Evolutionary conservation across 2,329 filamentous ascomycete genomes (phyloP), one percentile per base, ranked within the genome.

Genomic region (Didymella sp.): DNA sequence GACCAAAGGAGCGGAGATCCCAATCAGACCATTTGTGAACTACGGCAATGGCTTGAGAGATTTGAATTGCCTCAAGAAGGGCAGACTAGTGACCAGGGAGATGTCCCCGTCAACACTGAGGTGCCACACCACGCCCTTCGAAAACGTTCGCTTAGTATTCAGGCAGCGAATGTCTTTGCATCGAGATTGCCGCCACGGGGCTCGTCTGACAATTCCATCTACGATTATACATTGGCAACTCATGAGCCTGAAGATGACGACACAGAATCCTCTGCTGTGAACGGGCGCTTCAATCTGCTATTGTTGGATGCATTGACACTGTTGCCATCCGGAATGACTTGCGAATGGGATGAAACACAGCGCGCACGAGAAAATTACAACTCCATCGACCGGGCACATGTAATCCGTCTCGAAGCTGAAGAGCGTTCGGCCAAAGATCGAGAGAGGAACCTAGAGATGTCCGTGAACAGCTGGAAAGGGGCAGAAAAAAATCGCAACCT

Each of bases 131-230:
- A n/a, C 21, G 2, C 22, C n/a, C 7, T n/a, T 27, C 35, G 33
- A 15, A 41, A 53, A 37, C 50, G 25, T 22, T 46, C 50, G 25
- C 31, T 46, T 19, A 52, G 24, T 15, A 21, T 19, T 13, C 27
- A 41, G 12, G 6, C 19, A 27, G 30, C 35, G 24, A 12, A 45
- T 4, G 3, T 7, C 9, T 3, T 27, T 27, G n/a, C 21, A 15
- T 11, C 9, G 22, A 11, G 28, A 8, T 19, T 47, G 27, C 15
- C 45, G 6, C 13, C 4, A 25, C 33, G 11, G 24, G 6, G 22
- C 15, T 38, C 31, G 21, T 11, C 45, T 37, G 31, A 17, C 4
- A 6, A 19, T 12, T 38, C 25, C 40, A 37, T 28, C 40, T 11
- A 37, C 2, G 6, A 5, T 31, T 1, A 11, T 24, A 3, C 3